Conservation (phyloP, 495 filamentous ascomycete species). For the Apodospora peruviana region DNA sequence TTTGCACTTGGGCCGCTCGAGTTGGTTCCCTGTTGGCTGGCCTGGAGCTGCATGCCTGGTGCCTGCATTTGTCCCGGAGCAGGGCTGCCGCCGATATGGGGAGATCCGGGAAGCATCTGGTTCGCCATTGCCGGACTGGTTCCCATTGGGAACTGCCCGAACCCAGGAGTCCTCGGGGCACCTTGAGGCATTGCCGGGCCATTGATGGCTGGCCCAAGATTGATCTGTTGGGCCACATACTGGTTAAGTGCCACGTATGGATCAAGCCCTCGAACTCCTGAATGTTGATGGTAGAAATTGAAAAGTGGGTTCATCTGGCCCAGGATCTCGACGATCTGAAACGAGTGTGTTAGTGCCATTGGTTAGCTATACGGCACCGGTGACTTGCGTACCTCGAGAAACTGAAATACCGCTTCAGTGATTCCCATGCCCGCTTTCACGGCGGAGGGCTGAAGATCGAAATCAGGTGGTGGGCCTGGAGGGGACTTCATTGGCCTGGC, state of each 20-base stretch:
- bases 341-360: not conserved
- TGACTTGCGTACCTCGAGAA: conserved; percentile 55
- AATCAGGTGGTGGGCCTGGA: conserved; percentile 44
- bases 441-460: conserved; percentile 57
- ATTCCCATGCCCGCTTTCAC: conserved; percentile 58
- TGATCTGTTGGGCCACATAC: conserved; percentile 45
- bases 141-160: conserved; percentile 46
- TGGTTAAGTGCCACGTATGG: conserved; percentile 58
- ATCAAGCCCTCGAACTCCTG: conserved; percentile 48
- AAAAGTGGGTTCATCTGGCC: conserved; percentile 68
- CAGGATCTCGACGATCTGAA: conserved; percentile 66
- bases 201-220: conserved; percentile 28
- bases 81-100: conserved; percentile 54
- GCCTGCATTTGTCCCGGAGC: conserved; percentile 55
- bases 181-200: conserved; percentile 36
- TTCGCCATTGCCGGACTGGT: conserved; percentile 51
- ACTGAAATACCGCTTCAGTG: conserved; percentile 54
- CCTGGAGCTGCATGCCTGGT: conserved; percentile 65
- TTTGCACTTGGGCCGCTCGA: conserved; percentile 74
- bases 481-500: conserved; percentile 43
- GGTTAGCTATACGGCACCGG: not conserved
- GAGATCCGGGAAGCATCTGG: conserved; percentile 54
- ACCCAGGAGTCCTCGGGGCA: conserved; percentile 41
- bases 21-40: conserved; percentile 64
- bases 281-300: conserved; percentile 52